Percentiles rank a stretch among this genome's conserved stretches.
These are phyloP conservation scores for Luffa aegyptiaca DNA, from an alignment of 306 rosid genomes.

Conservation along the genomic window DNA sequence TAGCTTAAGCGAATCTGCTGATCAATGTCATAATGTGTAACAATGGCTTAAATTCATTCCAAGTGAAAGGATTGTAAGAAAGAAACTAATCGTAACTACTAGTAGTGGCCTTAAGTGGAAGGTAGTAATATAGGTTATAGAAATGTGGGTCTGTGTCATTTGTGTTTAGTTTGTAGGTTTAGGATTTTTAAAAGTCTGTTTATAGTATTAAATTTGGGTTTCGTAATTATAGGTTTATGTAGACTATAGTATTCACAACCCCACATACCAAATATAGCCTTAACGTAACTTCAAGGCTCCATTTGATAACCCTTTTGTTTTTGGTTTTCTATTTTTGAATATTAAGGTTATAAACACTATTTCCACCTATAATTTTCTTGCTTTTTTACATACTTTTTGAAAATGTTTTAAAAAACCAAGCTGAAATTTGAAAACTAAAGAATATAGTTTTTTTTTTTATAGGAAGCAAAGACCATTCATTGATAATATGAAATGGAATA, in stretches of 20 bases:
- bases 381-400: no score
- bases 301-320: no score
- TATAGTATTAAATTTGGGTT: neutral
- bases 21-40: neutral
- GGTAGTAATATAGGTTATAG: neutral
- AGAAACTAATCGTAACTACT: neutral
- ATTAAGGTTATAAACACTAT: no score
- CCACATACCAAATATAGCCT: neutral
- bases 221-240: neutral
- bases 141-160: neutral
- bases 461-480: no score
- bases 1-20: neutral
- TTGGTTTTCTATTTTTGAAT: no score
- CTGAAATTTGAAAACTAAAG: no score
- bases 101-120: neutral
- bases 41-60: slow-evolving; percentile 5
- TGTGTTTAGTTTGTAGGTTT: neutral
- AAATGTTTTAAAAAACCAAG: no score
- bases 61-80: neutral
- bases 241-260: neutral
- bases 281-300: no score
- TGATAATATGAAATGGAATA: no score
- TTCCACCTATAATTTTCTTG: no score
- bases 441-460: no score
- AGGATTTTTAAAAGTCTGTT: neutral